phyloP scores from a whole-genome alignment of 1,284 basidiomycete genomes.

The Boletellus deceptivus region DNA sequence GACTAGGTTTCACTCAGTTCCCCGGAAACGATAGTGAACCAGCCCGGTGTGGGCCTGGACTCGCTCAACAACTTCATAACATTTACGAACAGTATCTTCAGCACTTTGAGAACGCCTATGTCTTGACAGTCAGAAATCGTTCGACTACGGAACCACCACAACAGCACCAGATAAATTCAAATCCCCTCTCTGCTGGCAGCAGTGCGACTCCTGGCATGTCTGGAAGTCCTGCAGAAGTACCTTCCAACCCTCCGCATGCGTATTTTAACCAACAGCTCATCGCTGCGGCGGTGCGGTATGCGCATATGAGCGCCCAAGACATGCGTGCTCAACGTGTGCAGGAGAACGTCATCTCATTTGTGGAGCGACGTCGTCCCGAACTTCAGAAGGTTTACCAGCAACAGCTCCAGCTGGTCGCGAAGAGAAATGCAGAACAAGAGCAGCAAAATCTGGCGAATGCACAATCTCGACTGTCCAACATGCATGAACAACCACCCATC shows the following conservation, averaged over 20 bases:
- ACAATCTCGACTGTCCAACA: constrained; percentile 15
- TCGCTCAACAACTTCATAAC: constrained; percentile 56
- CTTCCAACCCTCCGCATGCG: constrained; percentile 18
- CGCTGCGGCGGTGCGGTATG: constrained; percentile 33
- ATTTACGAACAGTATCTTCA: constrained; percentile 59
- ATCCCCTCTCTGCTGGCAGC: constrained; percentile 12
- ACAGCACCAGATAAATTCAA: constrained; percentile 18
- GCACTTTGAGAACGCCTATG: constrained; percentile 57
- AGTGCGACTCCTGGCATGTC: constrained; percentile 13
- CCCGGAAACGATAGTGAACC: constrained; percentile 55
- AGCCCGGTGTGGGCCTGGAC: constrained; percentile 53
- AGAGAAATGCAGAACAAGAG: constrained; percentile 26
- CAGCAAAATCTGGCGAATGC: constrained; percentile 24
- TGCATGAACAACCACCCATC: constrained; percentile 23
- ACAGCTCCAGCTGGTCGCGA: constrained; percentile 23
- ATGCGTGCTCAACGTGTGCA: constrained; percentile 52
- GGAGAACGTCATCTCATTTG: constrained; percentile 50
- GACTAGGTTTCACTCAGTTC: constrained; percentile 61
- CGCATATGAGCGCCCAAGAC: constrained; percentile 45
- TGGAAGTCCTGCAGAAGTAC: constrained; percentile 22
- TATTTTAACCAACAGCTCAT: constrained; percentile 22
- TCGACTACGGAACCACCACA: constrained; percentile 11
- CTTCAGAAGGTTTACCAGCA: constrained; percentile 26
- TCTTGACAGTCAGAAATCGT: constrained; percentile 32
- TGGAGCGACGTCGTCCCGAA: constrained; percentile 53